Conservation (phyloP, 2,329 filamentous ascomycete genomes). For the Lachnellula suecica region DNA sequence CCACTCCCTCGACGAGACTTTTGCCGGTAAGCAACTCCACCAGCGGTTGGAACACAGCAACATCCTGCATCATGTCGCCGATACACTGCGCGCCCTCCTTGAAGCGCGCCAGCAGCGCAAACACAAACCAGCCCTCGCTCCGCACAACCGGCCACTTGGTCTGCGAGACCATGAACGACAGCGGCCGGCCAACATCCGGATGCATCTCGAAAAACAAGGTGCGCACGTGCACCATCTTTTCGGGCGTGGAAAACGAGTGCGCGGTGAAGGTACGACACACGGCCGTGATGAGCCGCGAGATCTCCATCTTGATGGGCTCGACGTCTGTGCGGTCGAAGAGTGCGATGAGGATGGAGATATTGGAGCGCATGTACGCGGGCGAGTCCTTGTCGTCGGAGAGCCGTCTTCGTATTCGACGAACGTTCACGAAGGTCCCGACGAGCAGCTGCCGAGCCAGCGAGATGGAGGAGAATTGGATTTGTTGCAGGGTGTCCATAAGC, state of each 20-base stretch:
- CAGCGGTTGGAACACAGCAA: slow-evolving; percentile 44
- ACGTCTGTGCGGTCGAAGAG: slow-evolving; percentile 45
- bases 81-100: slow-evolving; percentile 48
- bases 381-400: slow-evolving; percentile 37
- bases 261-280: slow-evolving; percentile 57
- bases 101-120: slow-evolving; percentile 58
- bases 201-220: slow-evolving; percentile 31
- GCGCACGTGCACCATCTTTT: slow-evolving; percentile 36
- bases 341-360: slow-evolving; percentile 39
- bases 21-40: slow-evolving; percentile 50
- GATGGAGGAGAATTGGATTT: slow-evolving; percentile 60
- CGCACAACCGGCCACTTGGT: slow-evolving; percentile 57
- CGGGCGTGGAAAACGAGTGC: slow-evolving; percentile 23
- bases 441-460: slow-evolving; percentile 58
- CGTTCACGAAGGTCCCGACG: slow-evolving; percentile 51
- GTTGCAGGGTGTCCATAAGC: slow-evolving; percentile 50
- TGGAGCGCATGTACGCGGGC: slow-evolving; percentile 33
- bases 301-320: slow-evolving; percentile 59
- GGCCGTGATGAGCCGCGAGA: slow-evolving; percentile 51
- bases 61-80: slow-evolving; percentile 40
- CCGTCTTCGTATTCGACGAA: slow-evolving; percentile 46
- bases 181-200: slow-evolving; percentile 33
- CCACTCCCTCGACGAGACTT: slow-evolving; percentile 26
- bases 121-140: slow-evolving; percentile 61
- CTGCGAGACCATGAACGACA: slow-evolving; percentile 55